Base-by-base conservation (phyloP, 2,329 filamentous ascomycete genomes). In the Alternaria infectoria region DNA sequence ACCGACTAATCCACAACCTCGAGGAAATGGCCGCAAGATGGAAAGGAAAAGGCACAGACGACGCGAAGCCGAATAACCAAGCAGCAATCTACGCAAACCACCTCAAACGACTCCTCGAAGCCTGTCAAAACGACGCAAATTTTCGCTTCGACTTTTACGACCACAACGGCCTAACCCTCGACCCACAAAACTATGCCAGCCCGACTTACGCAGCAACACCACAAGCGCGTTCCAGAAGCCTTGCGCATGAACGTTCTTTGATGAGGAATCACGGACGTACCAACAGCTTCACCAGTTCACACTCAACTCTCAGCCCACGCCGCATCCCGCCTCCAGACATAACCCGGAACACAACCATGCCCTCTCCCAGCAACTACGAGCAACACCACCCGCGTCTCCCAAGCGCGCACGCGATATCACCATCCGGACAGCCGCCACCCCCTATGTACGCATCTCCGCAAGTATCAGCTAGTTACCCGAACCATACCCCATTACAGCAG, bases 91-190 rank as follows among this genome's bases (percentile, higher is more conserved):
- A 77, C 45, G 75, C 74, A 7, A 56, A 61, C 13, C 69, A 77
- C 36, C 66, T 78, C 3, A 69, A 73, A 43, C 61, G 66, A 11
- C 57, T 78, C 4, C 57, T 56, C 7, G 71, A 74, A 17, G 59
- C 61, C 9, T 72, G 74, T 21, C 62, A 67, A 15, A 67, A 69
- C 17, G 69, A 76, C 44, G 6, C 57, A 1, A 60, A 65, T 2
- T 76, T 74, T 26, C 54, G 62, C 13, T 77, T 77, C 36, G 69
- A 78, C 26, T 69, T 78, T 19, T 78, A 78, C 57, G 75, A 78
- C 32, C 73, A 78, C 54, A 73, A 69, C 0, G 74, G 75, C n/a
- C 63, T 63, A 25, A 57, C 67, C 5, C 32, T 69, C 7, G 69
- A 70, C 32, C 51, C 68, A 6, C 62, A 70, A 17, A 64, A 69